These are phyloP conservation scores for Carnegiea gigantea DNA, from an alignment of 179 eudicot species.

Conservation along the genomic window DNA sequence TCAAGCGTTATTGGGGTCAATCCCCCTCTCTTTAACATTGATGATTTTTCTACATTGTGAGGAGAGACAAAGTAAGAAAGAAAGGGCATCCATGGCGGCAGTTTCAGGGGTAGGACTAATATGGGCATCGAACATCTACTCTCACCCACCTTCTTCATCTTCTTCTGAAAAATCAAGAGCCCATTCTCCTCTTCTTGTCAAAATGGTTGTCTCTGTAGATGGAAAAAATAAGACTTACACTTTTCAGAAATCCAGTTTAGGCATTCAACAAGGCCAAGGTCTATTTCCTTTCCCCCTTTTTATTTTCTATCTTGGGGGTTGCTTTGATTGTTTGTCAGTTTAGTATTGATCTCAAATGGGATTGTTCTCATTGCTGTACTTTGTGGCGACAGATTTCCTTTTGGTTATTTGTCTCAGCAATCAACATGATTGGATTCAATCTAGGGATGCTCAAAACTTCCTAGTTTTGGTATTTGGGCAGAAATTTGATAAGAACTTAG, in stretches of 20 bases:
- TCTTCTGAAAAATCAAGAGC: slow-evolving; percentile 18
- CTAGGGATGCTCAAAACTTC: not conserved
- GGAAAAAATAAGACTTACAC: slow-evolving; percentile 61
- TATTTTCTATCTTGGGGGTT: too few relatives aligned
- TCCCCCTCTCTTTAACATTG: too few relatives aligned
- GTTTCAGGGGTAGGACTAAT: slow-evolving; percentile 15
- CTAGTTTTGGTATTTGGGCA: not conserved
- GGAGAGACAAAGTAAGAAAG: not conserved
- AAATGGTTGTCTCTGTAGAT: slow-evolving; percentile 59
- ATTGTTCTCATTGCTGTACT: not conserved
- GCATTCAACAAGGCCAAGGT: slow-evolving; percentile 80
- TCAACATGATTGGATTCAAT: not conserved
- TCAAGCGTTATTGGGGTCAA: too few relatives aligned
- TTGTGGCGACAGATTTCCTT: not conserved
- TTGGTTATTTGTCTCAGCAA: not conserved
- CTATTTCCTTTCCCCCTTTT: too few relatives aligned
- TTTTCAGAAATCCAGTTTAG: slow-evolving; percentile 66
- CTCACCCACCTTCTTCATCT: slow-evolving; percentile 10
- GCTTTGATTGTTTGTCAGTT: not conserved
- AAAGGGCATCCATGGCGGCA: slow-evolving; percentile 20
- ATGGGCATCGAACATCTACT: slow-evolving; percentile 16
- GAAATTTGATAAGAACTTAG: not conserved
- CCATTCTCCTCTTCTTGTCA: slow-evolving; percentile 23
- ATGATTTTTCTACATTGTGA: not conserved
- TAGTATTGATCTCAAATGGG: not conserved